Evolutionary conservation across 2,329 filamentous ascomycete genomes (phyloP).

Genomic region (Trichoderma koningii): DNA sequence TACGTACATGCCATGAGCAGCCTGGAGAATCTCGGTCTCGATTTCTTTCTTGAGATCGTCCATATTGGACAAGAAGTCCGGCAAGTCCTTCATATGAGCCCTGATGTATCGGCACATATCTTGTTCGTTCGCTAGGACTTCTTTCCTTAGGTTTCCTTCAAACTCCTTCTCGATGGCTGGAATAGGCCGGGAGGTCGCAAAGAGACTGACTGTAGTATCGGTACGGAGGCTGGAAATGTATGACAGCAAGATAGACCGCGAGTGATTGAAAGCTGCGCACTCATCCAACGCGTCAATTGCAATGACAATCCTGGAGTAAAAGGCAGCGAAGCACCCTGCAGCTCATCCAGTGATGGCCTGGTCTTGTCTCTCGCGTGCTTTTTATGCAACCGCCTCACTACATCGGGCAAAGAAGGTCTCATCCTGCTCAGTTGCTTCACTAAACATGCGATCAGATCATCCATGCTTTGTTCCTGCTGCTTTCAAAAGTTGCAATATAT

Average conservation of each 20-base stretch:
- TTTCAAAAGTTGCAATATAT: not conserved
- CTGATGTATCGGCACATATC: not conserved
- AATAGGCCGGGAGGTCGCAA: not conserved
- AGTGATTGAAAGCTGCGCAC: not conserved
- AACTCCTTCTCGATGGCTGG: not conserved
- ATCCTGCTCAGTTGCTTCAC: not conserved
- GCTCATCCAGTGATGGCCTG: not conserved
- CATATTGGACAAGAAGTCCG: too few species aligned
- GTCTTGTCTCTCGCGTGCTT: not conserved
- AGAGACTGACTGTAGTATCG: not conserved
- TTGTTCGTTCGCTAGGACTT: not conserved
- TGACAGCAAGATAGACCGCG: too few species aligned
- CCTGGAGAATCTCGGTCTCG: fast-evolving
- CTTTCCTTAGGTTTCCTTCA: not conserved
- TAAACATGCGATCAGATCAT: not conserved
- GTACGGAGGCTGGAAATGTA: not conserved
- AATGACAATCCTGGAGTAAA: not conserved
- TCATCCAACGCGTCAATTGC: not conserved
- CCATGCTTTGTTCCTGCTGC: not conserved
- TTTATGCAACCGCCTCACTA: too few species aligned
- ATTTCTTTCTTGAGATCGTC: too few species aligned
- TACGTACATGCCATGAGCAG: too few species aligned
- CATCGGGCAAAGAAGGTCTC: not conserved
- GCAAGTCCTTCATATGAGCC: too few species aligned
- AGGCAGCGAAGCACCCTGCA: not conserved